Evolutionary conservation across 2,329 filamentous ascomycete species (phyloP), one percentile per base, ranked within the genome.

Genomic region (Claviceps sp.): DNA sequence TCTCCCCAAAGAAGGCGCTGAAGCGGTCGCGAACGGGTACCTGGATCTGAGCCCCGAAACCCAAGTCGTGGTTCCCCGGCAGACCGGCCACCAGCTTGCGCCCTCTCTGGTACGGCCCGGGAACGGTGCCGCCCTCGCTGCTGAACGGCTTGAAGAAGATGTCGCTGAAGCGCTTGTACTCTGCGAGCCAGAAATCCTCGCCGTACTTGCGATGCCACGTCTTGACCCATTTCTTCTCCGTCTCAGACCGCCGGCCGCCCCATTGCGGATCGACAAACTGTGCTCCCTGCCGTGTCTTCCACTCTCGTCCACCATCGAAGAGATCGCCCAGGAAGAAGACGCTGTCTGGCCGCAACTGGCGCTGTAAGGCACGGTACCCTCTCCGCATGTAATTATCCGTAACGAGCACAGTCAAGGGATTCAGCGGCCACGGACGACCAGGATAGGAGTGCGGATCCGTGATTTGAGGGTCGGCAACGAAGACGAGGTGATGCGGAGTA

Each of bases 391-490:
- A 98, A 63, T 88, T 86, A 67, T 98, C 93, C 52, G 90, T 94
- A 59, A 95, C 68, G 26, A 69, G 63, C 40, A 76, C 64, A 4
- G 77, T 81, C 40, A 81, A 57, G 11, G 75, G 65, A 55, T 72
- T 76, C 18, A 82, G 62, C 26, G 76, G 74, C 75, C 78, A 81
- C 7, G 78, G 78, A 24, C 90, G 82, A 59, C 85, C 88, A 2
- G 89, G 88, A 62, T 96, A 96, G n/a, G 89, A 94, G 67, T 96
- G 88, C 51, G 89, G 87, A 67, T 96, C 90, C 62, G 93, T 88
- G 54, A 96, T 77, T 66, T 96, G 90, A 44, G 90, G 90, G 63
- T 96, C 90, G 55, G 90, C 88, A 58, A 96, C 76, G 64, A 96
- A 83, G 59, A 88, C 75, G 59, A 95, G 76, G 63, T 84, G 87